Percentiles rank a stretch among this genome's conserved stretches.
Conservation (phyloP, 1,139 yeast genomes). For the Suhomyces kunorum region DNA sequence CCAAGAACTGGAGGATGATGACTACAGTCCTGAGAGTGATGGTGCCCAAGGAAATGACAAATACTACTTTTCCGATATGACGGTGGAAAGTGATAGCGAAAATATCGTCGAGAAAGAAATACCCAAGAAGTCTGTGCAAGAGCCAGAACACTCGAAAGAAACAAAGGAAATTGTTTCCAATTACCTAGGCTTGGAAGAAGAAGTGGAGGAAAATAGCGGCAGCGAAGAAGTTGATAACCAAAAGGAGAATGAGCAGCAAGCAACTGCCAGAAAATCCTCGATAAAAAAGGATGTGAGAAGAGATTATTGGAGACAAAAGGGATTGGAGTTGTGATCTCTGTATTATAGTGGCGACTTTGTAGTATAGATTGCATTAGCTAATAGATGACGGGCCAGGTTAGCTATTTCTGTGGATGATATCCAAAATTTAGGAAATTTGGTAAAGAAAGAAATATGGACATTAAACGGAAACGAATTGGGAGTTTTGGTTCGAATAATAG, state of each 20-base stretch:
- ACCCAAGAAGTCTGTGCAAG: background rate
- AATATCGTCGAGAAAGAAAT: slow-evolving; percentile 2
- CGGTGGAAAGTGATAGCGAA: slow-evolving; percentile 42
- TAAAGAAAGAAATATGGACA: no score
- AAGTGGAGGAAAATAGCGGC: slow-evolving; percentile 16
- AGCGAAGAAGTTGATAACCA: slow-evolving; percentile 4
- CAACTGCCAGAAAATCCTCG: slow-evolving; percentile 18
- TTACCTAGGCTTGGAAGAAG: slow-evolving; percentile 27
- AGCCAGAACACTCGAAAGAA: slow-evolving; percentile 14
- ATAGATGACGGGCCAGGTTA: no score
- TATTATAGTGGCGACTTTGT: slow-evolving; percentile 10
- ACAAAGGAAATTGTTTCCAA: slow-evolving; percentile 28
- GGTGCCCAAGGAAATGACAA: slow-evolving; percentile 41
- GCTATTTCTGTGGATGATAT: no score
- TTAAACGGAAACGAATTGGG: no score
- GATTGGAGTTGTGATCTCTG: slow-evolving; percentile 30
- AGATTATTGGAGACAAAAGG: slow-evolving; percentile 49
- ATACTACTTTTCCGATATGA: slow-evolving; percentile 45
- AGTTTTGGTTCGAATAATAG: no score
- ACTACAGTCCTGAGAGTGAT: slow-evolving; percentile 29
- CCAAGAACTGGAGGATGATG: slow-evolving; percentile 22
- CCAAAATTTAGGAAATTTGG: no score
- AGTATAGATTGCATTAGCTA: slow-evolving; percentile 2
- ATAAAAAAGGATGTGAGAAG: slow-evolving; percentile 40
- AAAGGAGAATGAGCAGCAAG: slow-evolving; percentile 18